Evolutionary conservation across 2,329 filamentous ascomycete species (phyloP), one percentile per base, ranked within the genome.

Genomic region (Aureobasidium vineae): DNA sequence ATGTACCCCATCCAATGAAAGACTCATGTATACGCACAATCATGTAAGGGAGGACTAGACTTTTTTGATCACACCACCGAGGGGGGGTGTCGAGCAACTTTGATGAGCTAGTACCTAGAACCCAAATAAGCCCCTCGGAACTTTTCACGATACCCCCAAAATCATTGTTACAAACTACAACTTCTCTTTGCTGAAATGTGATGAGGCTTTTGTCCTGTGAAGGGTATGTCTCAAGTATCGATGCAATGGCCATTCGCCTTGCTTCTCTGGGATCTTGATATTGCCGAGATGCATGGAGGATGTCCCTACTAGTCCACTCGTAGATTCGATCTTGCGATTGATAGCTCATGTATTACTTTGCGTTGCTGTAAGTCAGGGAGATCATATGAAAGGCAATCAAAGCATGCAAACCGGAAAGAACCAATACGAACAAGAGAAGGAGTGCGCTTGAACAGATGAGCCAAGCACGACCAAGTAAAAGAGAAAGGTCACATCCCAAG

Each of bases 11-110:
- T 43, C 38, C 41, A 43, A 61, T 38, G 40, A 56, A 33, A 66
- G 43, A 45, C 13, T 63, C 50, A 67, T 67, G 65, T 67, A 67
- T 56, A 63, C 65, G 65, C 65, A 67, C 65, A 26, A 56, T 67
- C 65, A 61, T 67, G 65, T 67, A 67, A 67, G 57, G 57, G 50
- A 53, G 50, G 57, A 63, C 59, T 63, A 63, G 59, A 63, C 59
- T 61, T 61, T 31, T 41, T 57, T 31, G 36, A 16, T 21, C 26
- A 16, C 23, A 43, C 23, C 40, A 16, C 16, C 40, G 38, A 43
- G 38, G 40, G n/a, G 40, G 19, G 28, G 54, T 43, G 40, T 59
- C 40, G 19, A 21, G 40, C 54, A 59, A 40, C 53, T 41, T n/a
- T 56, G 53, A 40, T 41, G 36, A 59, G 40, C 54, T 59, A 59